phyloP scores from a whole-genome alignment of 768 basidiomycete genomes.

The Sarcodon aspratus region DNA sequence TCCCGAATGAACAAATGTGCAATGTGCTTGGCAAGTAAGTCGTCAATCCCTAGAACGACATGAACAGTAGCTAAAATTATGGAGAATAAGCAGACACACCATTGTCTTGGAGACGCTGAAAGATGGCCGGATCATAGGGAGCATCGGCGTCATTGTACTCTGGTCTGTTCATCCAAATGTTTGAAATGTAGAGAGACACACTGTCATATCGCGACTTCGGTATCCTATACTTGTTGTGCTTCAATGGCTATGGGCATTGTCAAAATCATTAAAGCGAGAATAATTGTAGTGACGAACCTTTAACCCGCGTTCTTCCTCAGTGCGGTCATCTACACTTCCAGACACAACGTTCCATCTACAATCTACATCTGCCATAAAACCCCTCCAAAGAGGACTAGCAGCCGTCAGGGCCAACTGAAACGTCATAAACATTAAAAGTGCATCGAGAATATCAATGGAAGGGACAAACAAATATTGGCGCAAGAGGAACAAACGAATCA shows the following conservation, averaged over 20 bases:
- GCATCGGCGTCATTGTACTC: conserved; percentile 88
- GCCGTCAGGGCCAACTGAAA: conserved; percentile 84
- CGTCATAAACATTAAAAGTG: background rate
- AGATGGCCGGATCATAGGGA: conserved; percentile 69
- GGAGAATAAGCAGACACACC: conserved; percentile 35
- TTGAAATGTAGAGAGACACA: conserved; percentile 88
- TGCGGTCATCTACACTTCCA: conserved; percentile 96
- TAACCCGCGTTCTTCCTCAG: conserved; percentile 85
- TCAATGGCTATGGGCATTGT: conserved; percentile 46
- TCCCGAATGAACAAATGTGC: conserved; percentile 97
- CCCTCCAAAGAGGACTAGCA: conserved; percentile 90
- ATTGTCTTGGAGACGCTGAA: conserved; percentile 58
- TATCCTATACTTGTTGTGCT: conserved; percentile 64
- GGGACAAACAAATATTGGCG: conserved; percentile 78
- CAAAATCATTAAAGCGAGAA: background rate
- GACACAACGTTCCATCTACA: conserved; percentile 99
- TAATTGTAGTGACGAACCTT: conserved; percentile 32
- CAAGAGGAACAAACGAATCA: conserved; percentile 90
- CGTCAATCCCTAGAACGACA: conserved; percentile 59
- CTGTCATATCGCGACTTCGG: conserved; percentile 98
- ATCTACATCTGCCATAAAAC: conserved; percentile 92
- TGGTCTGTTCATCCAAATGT: conserved; percentile 75
- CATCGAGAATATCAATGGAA: background rate
- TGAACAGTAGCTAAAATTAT: background rate
- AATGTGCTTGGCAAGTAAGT: conserved; percentile 79